A percentile compares a stretch with the other conserved stretches of the same genome.
phyloP scores from a whole-genome alignment of 805 yeast genomes.

The Candida railenensis region DNA sequence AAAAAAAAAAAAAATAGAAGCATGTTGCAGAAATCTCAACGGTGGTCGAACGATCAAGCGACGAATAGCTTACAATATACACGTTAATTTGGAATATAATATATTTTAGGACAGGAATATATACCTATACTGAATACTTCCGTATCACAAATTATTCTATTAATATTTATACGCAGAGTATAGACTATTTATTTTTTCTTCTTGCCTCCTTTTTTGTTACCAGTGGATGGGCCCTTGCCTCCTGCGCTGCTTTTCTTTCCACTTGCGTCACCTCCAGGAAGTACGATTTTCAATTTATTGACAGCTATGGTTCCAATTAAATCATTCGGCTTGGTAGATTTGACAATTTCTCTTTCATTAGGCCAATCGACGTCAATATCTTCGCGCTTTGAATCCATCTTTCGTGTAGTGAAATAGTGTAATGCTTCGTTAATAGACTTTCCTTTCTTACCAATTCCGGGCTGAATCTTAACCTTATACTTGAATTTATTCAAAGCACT shows the following conservation, averaged over 20 bases:
- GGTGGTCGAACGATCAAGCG: no score
- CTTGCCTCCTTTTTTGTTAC: constrained; percentile 14
- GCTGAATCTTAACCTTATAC: constrained; percentile 80
- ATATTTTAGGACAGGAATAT: no score
- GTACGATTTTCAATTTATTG: constrained; percentile 62
- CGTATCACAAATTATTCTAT: no score
- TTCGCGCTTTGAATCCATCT: constrained; percentile 43
- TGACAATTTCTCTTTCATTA: constrained; percentile 57
- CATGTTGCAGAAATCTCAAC: no score
- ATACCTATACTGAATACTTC: no score
- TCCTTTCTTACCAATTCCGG: constrained; percentile 82
- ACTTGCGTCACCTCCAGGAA: constrained; percentile 45
- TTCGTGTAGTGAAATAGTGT: constrained; percentile 50
- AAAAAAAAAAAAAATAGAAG: no score
- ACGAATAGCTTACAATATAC: no score
- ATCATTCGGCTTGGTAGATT: constrained; percentile 61
- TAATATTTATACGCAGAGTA: no score
- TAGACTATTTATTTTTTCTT: constrained; percentile 5
- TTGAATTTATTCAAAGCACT: constrained; percentile 66
- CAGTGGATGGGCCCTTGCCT: background rate
- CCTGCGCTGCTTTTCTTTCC: constrained; percentile 15
- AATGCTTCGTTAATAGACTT: constrained; percentile 75
- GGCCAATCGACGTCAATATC: constrained; percentile 68
- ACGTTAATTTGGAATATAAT: no score
- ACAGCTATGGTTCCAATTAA: constrained; percentile 67